phyloP scores from a whole-genome alignment of 2,329 filamentous ascomycete genomes.

The Diaporthe capsici region DNA sequence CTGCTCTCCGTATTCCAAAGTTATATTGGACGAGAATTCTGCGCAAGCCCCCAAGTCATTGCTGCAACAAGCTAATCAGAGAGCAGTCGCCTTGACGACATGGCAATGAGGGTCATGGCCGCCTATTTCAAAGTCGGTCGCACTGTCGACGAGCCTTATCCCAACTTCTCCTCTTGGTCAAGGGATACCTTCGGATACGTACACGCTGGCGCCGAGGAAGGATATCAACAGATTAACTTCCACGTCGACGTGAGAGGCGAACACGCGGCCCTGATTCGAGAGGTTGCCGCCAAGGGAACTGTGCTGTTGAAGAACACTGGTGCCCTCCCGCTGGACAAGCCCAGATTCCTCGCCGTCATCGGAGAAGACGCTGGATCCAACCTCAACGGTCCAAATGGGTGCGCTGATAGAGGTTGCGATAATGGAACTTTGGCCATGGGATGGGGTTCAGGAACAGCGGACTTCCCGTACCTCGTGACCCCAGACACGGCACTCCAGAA shows the following conservation, averaged over 20 bases:
- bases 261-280: constrained; percentile 80
- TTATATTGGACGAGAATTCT: not conserved
- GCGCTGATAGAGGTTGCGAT: constrained; percentile 74
- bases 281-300: constrained; percentile 83
- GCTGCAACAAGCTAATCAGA: not conserved
- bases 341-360: constrained; percentile 82
- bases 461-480: constrained; percentile 82
- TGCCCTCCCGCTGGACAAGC: constrained; percentile 82
- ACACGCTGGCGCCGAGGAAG: constrained; percentile 73
- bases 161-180: constrained; percentile 94
- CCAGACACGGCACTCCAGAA: constrained; percentile 79
- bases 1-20: not conserved
- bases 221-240: constrained; percentile 79
- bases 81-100: constrained; percentile 82
- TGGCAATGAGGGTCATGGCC: constrained; percentile 87
- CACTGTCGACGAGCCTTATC: constrained; percentile 62
- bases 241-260: constrained; percentile 87
- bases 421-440: constrained; percentile 78
- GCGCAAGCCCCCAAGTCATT: not conserved
- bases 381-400: constrained; percentile 83
- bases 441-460: constrained; percentile 83
- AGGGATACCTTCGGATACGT: constrained; percentile 79
- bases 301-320: constrained; percentile 91
- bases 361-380: constrained; percentile 88
- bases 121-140: constrained; percentile 77